Conservation (phyloP, 352 stramenopile genomes). For the Thalassiosira mediterranea region DNA sequence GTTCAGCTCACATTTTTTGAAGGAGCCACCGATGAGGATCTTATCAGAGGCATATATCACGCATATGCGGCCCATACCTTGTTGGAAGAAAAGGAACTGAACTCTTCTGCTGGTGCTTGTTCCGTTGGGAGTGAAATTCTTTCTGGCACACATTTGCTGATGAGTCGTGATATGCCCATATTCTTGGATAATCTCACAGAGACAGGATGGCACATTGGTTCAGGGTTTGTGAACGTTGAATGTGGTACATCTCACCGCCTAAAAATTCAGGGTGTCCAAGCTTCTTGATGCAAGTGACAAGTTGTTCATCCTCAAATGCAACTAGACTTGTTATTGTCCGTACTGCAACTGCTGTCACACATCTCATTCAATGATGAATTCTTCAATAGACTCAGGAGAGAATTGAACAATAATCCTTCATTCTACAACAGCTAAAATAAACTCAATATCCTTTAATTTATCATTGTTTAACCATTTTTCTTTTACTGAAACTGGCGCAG, state of each 20-base stretch:
- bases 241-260: slow-evolving; percentile 46
- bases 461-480: too few relatives aligned
- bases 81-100: slow-evolving; percentile 15
- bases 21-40: slow-evolving; percentile 52
- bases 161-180: slow-evolving; percentile 19
- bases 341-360: too few relatives aligned
- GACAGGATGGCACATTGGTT: slow-evolving; percentile 55
- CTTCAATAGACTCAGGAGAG: too few relatives aligned
- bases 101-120: too few relatives aligned
- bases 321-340: too few relatives aligned
- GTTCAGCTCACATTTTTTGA: slow-evolving; percentile 70
- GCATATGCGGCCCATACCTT: slow-evolving; percentile 55
- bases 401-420: too few relatives aligned
- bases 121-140: slow-evolving; percentile 1
- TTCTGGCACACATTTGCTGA: slow-evolving; percentile 23
- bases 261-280: slow-evolving; percentile 1
- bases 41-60: slow-evolving; percentile 72
- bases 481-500: too few relatives aligned
- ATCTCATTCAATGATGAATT: too few relatives aligned
- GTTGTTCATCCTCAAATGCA: too few relatives aligned
- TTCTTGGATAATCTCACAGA: slow-evolving; percentile 44
- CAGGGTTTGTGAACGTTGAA: slow-evolving; percentile 57
- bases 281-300: too few relatives aligned
- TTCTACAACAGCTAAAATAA: too few relatives aligned
- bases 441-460: too few relatives aligned